Conservation (phyloP, 352 stramenopile species). For the Phytopythium chamaehyphon region DNA sequence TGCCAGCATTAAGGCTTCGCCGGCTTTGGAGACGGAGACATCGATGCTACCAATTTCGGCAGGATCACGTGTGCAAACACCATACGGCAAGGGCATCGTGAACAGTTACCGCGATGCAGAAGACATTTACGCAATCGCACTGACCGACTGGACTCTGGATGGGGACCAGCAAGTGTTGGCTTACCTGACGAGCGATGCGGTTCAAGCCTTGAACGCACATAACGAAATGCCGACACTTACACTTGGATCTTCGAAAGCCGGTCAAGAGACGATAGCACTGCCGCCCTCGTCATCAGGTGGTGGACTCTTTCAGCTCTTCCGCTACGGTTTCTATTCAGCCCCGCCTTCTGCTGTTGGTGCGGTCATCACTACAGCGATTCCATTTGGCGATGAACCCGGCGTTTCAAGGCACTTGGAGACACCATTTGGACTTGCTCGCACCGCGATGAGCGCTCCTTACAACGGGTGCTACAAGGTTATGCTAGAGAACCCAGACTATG, state of each 20-base stretch:
- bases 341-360: constrained; percentile 7
- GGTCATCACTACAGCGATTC: background rate
- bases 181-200: constrained; percentile 44
- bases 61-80: constrained; percentile 43
- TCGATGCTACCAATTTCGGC: constrained; percentile 7
- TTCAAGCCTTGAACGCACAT: constrained; percentile 24
- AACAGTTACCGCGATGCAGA: constrained; percentile 37
- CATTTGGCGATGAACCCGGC: constrained; percentile 40
- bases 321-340: constrained; percentile 36
- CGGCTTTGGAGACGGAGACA: background rate
- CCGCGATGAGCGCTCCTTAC: constrained; percentile 44
- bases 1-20: constrained; percentile 10
- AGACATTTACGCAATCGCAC: constrained; percentile 39
- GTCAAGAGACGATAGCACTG: background rate
- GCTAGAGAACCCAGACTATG: constrained; percentile 43
- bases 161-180: constrained; percentile 34
- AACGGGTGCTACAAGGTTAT: constrained; percentile 39
- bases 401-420: constrained; percentile 43
- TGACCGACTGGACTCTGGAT: constrained; percentile 50
- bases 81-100: constrained; percentile 60
- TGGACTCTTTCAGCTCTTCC: constrained; percentile 72
- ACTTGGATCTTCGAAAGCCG: constrained; percentile 16
- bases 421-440: constrained; percentile 51
- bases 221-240: constrained; percentile 35
- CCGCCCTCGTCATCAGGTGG: constrained; percentile 28